Evolutionary conservation across 129 eudicot genomes (phyloP).

Genomic region (Pseudognaphalium luteoalbum): DNA sequence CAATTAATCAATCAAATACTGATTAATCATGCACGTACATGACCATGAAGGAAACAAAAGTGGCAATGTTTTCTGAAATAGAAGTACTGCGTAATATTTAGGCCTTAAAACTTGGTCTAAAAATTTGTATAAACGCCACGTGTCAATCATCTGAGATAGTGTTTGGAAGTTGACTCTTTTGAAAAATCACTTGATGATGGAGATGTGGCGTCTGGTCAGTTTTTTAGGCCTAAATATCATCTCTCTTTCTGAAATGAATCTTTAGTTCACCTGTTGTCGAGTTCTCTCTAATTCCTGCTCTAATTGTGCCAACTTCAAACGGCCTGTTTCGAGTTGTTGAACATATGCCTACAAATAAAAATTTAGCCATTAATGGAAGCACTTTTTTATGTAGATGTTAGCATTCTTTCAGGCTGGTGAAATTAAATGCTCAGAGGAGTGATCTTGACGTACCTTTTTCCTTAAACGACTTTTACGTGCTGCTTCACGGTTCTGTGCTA

Average conservation of each 20-base stretch:
- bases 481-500: constrained; percentile 99
- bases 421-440: neutral
- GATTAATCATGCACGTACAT: neutral
- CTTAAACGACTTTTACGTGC: constrained; percentile 87
- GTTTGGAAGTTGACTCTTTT: too few species aligned
- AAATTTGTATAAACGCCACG: too few species aligned
- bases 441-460: constrained; percentile 59
- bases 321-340: constrained; percentile 88
- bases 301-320: constrained; percentile 83
- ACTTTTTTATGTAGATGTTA: neutral
- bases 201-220: too few species aligned
- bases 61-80: neutral
- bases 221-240: neutral
- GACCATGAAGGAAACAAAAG: neutral
- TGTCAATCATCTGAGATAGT: too few species aligned
- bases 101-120: too few species aligned
- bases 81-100: too few species aligned
- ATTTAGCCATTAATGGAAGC: neutral
- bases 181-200: too few species aligned
- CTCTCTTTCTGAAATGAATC: neutral
- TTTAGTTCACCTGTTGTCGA: constrained; percentile 63
- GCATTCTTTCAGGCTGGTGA: neutral
- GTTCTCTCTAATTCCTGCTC: constrained; percentile 82
- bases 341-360: constrained; percentile 66
- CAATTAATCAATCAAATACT: constrained; percentile 20